Evolutionary conservation across 148 eudicot genomes (phyloP), one percentile per base, ranked within the genome.

Genomic region (Suaeda aralocaspica): DNA sequence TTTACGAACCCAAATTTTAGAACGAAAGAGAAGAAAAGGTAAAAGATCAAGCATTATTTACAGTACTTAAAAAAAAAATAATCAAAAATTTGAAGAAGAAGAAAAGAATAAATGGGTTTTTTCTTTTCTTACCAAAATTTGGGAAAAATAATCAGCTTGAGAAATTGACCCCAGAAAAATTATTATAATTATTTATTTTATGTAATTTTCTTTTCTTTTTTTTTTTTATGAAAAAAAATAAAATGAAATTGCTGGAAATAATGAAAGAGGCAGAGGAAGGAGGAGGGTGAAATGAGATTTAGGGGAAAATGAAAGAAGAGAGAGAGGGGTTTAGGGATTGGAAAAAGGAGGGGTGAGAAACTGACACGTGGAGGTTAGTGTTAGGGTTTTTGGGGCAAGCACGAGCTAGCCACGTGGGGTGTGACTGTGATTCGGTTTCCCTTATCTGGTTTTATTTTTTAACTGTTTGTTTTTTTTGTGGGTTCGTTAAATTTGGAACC

Each of bases 1-100:
- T 71, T 86, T 84, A 29, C 82, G 88, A 30, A 86, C 81, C 84
- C 83, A 87, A 45, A 82, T 74, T 75, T 76, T 81, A 42, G 88
- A 81, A 34, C 76, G 80, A 57, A 76, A 63, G 48, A 73, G 72
- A 33, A 73, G 50, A 52, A 81, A 64, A 66, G 78, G 60, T 29
- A 72, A 83, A 36, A 80, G 82, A 85, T 84, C 81, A 71, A 88
- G 44, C 87, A 83, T 82, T 74, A 78, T 79, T 45, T 51, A 33
- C 46, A 36, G 30, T n/a, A n/a, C n/a, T 30, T 29, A 44, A 24
- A 1, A 44, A 21, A 45, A 28, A 5, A 3, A 10, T 41, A 2
- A 36, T 8, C 6, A 39, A 29, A 2, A 64, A 24, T 55, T 25
- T 49, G 33, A 44, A 11, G 4, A 49, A 25, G 57, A 36, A 57